A percentile compares a stretch with the other conserved stretches of the same genome.
These are phyloP conservation scores for Xylaria castorea DNA, from an alignment of 495 filamentous ascomycete genomes.

Conservation along the genomic window DNA sequence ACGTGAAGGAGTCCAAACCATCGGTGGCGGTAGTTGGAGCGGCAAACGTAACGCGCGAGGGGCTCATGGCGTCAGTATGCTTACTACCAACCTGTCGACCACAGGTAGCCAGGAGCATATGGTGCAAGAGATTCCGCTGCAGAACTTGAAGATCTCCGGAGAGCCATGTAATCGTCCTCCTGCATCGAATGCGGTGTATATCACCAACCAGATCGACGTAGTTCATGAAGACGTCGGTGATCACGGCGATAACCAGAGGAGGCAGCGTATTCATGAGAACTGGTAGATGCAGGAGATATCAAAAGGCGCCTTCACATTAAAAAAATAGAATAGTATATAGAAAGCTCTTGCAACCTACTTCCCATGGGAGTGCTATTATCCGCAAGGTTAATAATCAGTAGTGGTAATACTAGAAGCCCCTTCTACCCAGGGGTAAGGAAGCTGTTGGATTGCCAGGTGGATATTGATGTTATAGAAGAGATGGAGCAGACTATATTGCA, in stretches of 20 bases:
- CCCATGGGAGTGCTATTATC: background rate
- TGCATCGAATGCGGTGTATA: background rate
- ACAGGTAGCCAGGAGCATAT: constrained; percentile 50
- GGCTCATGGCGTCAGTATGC: constrained; percentile 1
- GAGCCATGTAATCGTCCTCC: background rate
- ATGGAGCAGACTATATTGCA: too few relatives aligned
- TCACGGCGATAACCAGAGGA: background rate
- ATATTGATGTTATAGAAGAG: too few relatives aligned
- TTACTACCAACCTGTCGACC: constrained; percentile 41
- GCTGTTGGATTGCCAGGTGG: too few relatives aligned
- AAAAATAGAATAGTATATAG: background rate
- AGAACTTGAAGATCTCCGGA: constrained; percentile 31
- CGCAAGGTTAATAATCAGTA: too few relatives aligned
- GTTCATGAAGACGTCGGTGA: background rate
- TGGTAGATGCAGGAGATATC: background rate
- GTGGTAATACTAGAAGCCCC: too few relatives aligned
- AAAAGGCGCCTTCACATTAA: background rate
- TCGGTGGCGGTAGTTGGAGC: background rate
- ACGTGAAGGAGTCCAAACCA: background rate
- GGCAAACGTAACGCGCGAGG: background rate
- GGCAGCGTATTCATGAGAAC: background rate
- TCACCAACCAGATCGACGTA: constrained; percentile 4
- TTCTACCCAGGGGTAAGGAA: too few relatives aligned
- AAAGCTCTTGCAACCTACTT: background rate
- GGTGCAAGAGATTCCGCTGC: constrained; percentile 45